phyloP scores from a whole-genome alignment of 257 asterid genomes.

The Haberlea rhodopensis region DNA sequence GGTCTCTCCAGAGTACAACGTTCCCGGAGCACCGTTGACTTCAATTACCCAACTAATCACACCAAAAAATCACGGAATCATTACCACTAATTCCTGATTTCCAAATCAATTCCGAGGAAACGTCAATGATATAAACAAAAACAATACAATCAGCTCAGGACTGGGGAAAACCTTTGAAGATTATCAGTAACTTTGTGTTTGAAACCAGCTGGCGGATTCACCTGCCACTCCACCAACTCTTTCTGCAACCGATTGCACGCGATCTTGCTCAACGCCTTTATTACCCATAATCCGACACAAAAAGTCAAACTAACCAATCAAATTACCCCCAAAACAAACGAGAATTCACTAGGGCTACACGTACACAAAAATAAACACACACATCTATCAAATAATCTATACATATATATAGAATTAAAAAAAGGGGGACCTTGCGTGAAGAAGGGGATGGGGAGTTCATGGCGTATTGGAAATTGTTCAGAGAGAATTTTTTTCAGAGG shows the following conservation, averaged over 20 bases:
- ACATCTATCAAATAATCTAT: neutral
- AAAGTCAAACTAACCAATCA: constrained; percentile 21
- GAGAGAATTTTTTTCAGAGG: constrained; percentile 22
- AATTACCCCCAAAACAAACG: neutral
- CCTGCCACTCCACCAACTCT: constrained; percentile 97
- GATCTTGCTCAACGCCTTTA: constrained; percentile 89
- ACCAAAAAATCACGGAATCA: constrained; percentile 15
- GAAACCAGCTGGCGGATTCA: constrained; percentile 88
- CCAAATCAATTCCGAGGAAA: constrained; percentile 1
- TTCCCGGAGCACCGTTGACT: constrained; percentile 64
- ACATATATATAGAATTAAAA: neutral
- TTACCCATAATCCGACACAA: constrained; percentile 25
- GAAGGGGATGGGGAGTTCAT: constrained; percentile 56
- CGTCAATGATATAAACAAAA: neutral
- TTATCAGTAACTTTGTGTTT: constrained; percentile 84
- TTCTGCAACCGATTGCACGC: constrained; percentile 96
- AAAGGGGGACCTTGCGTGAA: constrained; percentile 47
- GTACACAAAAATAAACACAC: neutral
- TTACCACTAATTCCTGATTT: neutral
- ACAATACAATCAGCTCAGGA: neutral
- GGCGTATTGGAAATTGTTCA: constrained; percentile 23
- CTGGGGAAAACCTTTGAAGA: constrained; percentile 68
- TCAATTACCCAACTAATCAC: constrained; percentile 61
- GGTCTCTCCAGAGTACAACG: constrained; percentile 51
- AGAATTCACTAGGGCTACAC: neutral